Conservation (phyloP, 2,329 filamentous ascomycete genomes). For the Fusarium algeriense region DNA sequence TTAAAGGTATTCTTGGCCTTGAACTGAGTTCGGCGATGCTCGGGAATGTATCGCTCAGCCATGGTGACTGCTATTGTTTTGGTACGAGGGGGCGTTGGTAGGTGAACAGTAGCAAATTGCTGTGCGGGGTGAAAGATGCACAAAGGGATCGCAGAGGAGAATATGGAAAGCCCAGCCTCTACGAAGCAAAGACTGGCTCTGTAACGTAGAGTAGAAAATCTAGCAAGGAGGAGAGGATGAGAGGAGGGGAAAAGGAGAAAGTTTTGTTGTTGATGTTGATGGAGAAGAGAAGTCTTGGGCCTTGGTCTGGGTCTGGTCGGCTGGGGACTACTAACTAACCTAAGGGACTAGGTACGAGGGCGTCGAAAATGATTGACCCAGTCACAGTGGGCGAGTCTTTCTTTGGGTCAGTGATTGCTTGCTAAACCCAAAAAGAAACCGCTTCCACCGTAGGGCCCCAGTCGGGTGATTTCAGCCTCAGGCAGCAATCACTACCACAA, state of each 20-base stretch:
- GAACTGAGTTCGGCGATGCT: slow-evolving; percentile 99
- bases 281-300: slow-evolving; percentile 40
- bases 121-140: slow-evolving; percentile 48
- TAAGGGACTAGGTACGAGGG: slow-evolving; percentile 24
- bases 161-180: slow-evolving; percentile 31
- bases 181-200: slow-evolving; percentile 18
- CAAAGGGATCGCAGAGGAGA: slow-evolving; percentile 31
- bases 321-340: slow-evolving; percentile 30
- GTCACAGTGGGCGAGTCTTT: slow-evolving; percentile 33
- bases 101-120: slow-evolving; percentile 45
- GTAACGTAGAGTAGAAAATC: slow-evolving; percentile 12
- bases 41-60: slow-evolving; percentile 99
- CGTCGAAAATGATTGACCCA: slow-evolving; percentile 43
- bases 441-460: slow-evolving; percentile 33
- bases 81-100: slow-evolving; percentile 41
- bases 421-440: slow-evolving; percentile 42
- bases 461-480: slow-evolving; percentile 44
- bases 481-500: slow-evolving; percentile 35
- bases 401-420: slow-evolving; percentile 31
- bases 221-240: slow-evolving; percentile 27
- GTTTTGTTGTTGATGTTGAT: slow-evolving; percentile 47
- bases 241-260: slow-evolving; percentile 37
- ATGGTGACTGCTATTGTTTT: slow-evolving; percentile 69
- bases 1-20: slow-evolving; percentile 99
- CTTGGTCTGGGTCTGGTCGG: slow-evolving; percentile 31